phyloP scores from a whole-genome alignment of 2,329 filamentous ascomycete genomes.

The Neodidymelliopsis sp. region DNA sequence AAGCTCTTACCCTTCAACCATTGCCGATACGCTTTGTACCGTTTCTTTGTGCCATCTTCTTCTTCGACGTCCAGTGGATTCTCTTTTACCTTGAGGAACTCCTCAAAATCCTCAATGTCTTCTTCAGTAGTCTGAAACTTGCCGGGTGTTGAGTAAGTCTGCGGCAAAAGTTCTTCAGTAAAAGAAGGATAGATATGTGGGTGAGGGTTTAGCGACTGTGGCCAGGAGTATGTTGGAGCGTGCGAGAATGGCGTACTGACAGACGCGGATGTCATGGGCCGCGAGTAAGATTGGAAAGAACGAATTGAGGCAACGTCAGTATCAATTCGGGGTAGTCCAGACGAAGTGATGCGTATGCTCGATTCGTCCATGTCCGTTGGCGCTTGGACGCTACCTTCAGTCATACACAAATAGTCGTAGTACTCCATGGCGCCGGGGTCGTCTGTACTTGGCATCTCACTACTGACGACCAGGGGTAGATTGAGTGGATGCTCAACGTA shows the following conservation, averaged over 20 bases:
- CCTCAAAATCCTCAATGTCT: conserved; percentile 75
- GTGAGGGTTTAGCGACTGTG: conserved; percentile 27
- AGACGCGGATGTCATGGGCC: conserved; percentile 38
- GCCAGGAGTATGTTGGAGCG: conserved; percentile 35
- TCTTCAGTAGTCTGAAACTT: conserved; percentile 65
- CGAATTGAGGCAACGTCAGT: conserved; percentile 37
- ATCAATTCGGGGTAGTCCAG: conserved; percentile 28
- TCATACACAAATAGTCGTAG: conserved; percentile 76
- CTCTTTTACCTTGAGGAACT: conserved; percentile 78
- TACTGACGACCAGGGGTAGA: conserved; percentile 80
- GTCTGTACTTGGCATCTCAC: conserved; percentile 64
- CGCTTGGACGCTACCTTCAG: conserved; percentile 28
- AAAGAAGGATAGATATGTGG: conserved; percentile 24
- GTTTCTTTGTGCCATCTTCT: conserved; percentile 87
- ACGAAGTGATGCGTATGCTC: conserved; percentile 21
- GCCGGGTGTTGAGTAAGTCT: conserved; percentile 16
- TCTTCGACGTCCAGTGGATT: conserved; percentile 87
- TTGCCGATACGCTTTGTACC: conserved; percentile 95
- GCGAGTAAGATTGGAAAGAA: conserved; percentile 32
- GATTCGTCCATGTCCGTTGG: conserved; percentile 30
- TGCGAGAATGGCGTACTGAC: conserved; percentile 45
- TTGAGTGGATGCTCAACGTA: conserved; percentile 90
- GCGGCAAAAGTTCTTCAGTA: conserved; percentile 5
- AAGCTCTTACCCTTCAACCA: conserved; percentile 95
- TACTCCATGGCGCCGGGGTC: conserved; percentile 69